These are phyloP conservation scores for Ceratobasidium sp. DNA, from an alignment of 1,284 basidiomycete species.

Conservation along the genomic window DNA sequence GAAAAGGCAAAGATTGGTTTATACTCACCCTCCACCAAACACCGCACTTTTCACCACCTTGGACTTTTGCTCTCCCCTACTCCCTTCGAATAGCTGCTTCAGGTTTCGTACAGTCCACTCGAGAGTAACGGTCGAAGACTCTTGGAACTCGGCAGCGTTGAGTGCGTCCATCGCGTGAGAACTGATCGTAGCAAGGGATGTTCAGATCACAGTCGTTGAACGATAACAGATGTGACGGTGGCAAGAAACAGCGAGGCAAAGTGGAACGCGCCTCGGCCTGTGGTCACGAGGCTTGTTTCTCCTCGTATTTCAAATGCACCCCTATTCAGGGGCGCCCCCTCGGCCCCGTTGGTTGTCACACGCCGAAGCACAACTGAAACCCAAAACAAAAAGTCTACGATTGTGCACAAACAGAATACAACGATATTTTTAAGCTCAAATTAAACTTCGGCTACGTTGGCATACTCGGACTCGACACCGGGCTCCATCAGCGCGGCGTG, in stretches of 20 bases:
- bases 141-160: slow-evolving; percentile 57
- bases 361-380: too few relatives aligned
- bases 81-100: slow-evolving; percentile 74
- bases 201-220: not conserved
- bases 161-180: slow-evolving; percentile 12
- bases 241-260: slow-evolving; percentile 15
- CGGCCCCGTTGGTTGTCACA: too few relatives aligned
- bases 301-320: slow-evolving; percentile 25
- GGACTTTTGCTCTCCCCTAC: slow-evolving; percentile 74
- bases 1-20: not conserved
- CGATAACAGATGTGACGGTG: not conserved
- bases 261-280: slow-evolving; percentile 31
- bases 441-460: slow-evolving; percentile 62
- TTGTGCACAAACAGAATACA: slow-evolving; percentile 4
- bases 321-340: slow-evolving; percentile 20
- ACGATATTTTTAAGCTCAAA: not conserved
- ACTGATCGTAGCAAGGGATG: not conserved
- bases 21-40: slow-evolving; percentile 66
- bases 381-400: slow-evolving; percentile 19
- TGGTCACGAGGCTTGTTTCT: slow-evolving; percentile 32
- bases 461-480: slow-evolving; percentile 90
- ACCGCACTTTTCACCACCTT: slow-evolving; percentile 73
- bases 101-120: slow-evolving; percentile 80
- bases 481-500: slow-evolving; percentile 88
- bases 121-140: slow-evolving; percentile 72